Evolutionary conservation across 345 rosid genomes (phyloP).

Genomic region (Gossypium arboreum): DNA sequence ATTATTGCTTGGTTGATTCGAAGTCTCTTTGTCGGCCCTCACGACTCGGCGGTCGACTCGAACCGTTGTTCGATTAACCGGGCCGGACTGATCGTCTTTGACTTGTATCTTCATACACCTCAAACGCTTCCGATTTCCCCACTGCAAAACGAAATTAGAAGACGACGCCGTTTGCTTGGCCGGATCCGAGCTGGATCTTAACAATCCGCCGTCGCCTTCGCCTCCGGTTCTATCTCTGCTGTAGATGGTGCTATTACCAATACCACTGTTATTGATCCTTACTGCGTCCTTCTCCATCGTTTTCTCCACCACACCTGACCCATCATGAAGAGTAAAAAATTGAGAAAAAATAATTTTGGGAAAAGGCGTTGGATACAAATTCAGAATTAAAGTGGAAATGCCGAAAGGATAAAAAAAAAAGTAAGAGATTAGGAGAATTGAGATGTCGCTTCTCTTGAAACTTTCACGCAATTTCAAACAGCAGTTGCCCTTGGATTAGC

Average conservation of each 20-base stretch:
- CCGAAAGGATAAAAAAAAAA: not conserved
- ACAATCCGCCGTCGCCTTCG: constrained; percentile 23
- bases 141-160: constrained; percentile 55
- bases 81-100: constrained; percentile 40
- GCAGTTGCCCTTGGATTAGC: not conserved
- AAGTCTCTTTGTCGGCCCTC: constrained; percentile 36
- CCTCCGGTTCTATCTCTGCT: constrained; percentile 23
- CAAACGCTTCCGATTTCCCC: constrained; percentile 73
- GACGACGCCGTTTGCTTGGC: constrained; percentile 36
- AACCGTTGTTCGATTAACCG: constrained; percentile 42
- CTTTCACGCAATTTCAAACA: constrained; percentile 10
- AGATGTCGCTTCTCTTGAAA: not conserved
- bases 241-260: constrained; percentile 19
- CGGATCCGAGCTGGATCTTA: constrained; percentile 36
- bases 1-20: constrained; percentile 24
- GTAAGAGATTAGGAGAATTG: not conserved
- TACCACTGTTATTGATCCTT: constrained; percentile 26
- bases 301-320: constrained; percentile 25
- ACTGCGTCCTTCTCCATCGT: constrained; percentile 48
- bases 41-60: constrained; percentile 52
- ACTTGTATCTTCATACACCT: constrained; percentile 68
- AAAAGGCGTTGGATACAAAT: not conserved
- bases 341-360: not conserved
- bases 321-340: constrained; percentile 7
- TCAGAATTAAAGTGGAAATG: not conserved